Conservation (phyloP, 1,284 basidiomycete genomes). For the Xanthoconium separans region DNA sequence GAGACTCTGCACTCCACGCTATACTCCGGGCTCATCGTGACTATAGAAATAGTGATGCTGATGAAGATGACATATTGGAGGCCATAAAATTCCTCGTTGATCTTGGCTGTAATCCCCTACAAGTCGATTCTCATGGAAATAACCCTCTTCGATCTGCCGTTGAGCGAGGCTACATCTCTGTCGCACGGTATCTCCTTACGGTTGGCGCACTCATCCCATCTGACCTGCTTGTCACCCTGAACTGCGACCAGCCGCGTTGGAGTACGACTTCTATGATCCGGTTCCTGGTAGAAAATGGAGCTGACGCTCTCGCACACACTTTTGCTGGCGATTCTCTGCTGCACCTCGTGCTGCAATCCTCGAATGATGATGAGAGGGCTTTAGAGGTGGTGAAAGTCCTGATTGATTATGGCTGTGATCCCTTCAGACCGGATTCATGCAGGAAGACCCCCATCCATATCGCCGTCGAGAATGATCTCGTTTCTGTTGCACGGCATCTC, state of each 20-base stretch:
- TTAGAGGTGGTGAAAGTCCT: neutral
- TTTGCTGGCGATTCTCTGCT: neutral
- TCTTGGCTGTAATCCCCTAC: neutral
- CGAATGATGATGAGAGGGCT: neutral
- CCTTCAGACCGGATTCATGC: neutral
- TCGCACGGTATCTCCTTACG: neutral
- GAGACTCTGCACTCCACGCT: neutral
- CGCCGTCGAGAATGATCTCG: neutral
- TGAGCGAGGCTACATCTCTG: neutral
- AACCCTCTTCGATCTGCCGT: neutral
- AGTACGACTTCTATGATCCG: neutral
- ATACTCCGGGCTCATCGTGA: neutral
- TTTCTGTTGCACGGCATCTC: neutral
- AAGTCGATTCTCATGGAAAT: neutral
- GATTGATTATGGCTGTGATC: neutral
- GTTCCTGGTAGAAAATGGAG: neutral
- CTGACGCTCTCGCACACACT: neutral
- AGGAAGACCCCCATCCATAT: neutral
- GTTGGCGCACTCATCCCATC: neutral
- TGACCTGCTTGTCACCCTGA: neutral
- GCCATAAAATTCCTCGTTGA: neutral
- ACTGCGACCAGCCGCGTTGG: neutral
- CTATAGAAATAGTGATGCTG: neutral
- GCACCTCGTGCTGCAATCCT: neutral
- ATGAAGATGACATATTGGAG: neutral